Evolutionary conservation across 441 rosid genomes (phyloP).

Genomic region (Gossypium schwendimanii): DNA sequence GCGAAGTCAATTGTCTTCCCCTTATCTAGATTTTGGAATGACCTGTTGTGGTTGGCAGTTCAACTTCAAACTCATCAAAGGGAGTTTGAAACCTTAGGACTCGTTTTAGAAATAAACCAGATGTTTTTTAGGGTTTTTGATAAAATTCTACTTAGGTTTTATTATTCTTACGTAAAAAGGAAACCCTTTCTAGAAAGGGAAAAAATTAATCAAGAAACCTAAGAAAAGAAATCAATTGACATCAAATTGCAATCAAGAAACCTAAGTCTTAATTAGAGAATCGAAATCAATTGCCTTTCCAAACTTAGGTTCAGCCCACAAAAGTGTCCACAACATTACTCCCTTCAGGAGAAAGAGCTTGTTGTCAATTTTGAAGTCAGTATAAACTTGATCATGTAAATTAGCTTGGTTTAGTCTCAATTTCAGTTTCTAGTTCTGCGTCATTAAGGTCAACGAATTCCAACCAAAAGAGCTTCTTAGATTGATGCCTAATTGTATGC

Average conservation of each 20-base stretch:
- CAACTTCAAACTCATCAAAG: neutral
- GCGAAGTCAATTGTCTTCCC: neutral
- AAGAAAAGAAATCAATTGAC: too few relatives aligned
- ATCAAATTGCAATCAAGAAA: too few relatives aligned
- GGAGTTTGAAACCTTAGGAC: neutral
- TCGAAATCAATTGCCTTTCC: neutral
- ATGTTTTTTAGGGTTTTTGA: neutral
- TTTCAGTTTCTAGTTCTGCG: too few relatives aligned
- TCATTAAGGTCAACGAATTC: too few relatives aligned
- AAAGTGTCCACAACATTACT: too few relatives aligned
- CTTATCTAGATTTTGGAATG: neutral
- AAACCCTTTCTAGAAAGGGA: neutral
- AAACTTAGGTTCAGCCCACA: neutral
- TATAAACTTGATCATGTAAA: too few relatives aligned
- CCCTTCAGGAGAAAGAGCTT: too few relatives aligned
- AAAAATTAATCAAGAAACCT: neutral
- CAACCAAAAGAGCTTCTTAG: too few relatives aligned
- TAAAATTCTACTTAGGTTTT: neutral
- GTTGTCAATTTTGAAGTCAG: too few relatives aligned
- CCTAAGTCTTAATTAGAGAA: neutral
- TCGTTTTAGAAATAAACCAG: neutral
- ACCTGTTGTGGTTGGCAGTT: neutral
- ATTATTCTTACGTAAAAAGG: neutral
- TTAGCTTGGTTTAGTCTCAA: too few relatives aligned
- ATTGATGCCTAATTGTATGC: too few relatives aligned